Conservation (phyloP, 2,329 filamentous ascomycete genomes). For the Aspergillus tubingensis region DNA sequence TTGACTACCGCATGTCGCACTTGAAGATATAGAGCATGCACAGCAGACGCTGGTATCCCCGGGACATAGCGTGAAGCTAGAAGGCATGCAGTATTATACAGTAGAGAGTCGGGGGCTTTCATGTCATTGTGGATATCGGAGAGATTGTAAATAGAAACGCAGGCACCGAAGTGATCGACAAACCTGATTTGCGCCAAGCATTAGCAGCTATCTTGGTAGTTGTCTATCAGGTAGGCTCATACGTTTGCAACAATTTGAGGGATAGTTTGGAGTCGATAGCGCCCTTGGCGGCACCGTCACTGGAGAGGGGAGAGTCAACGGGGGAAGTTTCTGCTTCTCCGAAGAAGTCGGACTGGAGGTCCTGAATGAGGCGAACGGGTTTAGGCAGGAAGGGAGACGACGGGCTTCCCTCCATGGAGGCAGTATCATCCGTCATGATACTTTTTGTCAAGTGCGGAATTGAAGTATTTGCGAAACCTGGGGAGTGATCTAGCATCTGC, state of each 20-base stretch:
- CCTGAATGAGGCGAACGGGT: slow-evolving; percentile 35
- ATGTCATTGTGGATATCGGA: slow-evolving; percentile 30
- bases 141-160: slow-evolving; percentile 33
- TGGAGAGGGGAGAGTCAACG: slow-evolving; percentile 26
- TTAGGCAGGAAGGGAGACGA: slow-evolving; percentile 29
- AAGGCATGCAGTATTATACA: slow-evolving; percentile 38
- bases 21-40: slow-evolving; percentile 33
- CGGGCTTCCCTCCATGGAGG: slow-evolving; percentile 23
- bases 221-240: slow-evolving; percentile 4
- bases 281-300: slow-evolving; percentile 30
- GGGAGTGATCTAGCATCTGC: slow-evolving; percentile 32
- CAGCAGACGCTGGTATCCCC: slow-evolving; percentile 29
- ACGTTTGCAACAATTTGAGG: slow-evolving; percentile 36
- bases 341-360: slow-evolving; percentile 36
- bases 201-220: slow-evolving; percentile 3
- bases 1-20: slow-evolving; percentile 35
- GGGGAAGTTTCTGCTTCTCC: slow-evolving; percentile 28
- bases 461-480: slow-evolving; percentile 22
- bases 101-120: slow-evolving; percentile 29
- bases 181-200: slow-evolving; percentile 22
- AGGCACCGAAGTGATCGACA: slow-evolving; percentile 35
- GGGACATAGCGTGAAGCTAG: slow-evolving; percentile 37
- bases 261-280: slow-evolving; percentile 35
- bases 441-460: slow-evolving; percentile 23
- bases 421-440: slow-evolving; percentile 27